These are phyloP conservation scores for Russula compacta DNA, from an alignment of 768 basidiomycete genomes.

Conservation along the genomic window DNA sequence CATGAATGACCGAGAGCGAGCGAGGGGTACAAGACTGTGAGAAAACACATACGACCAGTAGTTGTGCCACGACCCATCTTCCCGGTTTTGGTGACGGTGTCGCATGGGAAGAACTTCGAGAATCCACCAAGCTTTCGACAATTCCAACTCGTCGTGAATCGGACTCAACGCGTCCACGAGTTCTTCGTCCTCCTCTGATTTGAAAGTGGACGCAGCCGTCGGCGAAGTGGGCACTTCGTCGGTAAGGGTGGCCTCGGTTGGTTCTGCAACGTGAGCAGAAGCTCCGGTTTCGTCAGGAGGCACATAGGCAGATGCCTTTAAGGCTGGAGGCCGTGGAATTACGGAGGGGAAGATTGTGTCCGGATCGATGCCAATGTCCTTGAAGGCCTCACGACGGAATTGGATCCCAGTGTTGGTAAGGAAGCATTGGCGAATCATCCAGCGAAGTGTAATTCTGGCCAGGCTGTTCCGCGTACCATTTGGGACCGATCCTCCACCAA, in stretches of 20 bases:
- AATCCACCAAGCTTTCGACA: slow-evolving; percentile 50
- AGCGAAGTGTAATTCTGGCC: slow-evolving; percentile 60
- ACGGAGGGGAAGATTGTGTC: slow-evolving; percentile 24
- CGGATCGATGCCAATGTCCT: slow-evolving; percentile 27
- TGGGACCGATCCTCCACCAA: slow-evolving; percentile 62
- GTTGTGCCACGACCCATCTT: neutral
- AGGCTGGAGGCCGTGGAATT: slow-evolving; percentile 16
- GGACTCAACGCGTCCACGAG: slow-evolving; percentile 44
- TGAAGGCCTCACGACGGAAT: slow-evolving; percentile 27
- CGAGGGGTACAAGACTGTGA: no score
- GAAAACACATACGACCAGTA: neutral
- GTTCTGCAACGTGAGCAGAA: neutral
- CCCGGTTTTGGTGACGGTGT: neutral
- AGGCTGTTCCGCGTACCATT: slow-evolving; percentile 52
- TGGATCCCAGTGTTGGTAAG: slow-evolving; percentile 37
- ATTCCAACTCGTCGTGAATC: slow-evolving; percentile 49
- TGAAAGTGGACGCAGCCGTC: slow-evolving; percentile 22
- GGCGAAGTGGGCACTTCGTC: slow-evolving; percentile 4
- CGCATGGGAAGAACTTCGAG: slow-evolving; percentile 40
- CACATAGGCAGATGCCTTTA: neutral
- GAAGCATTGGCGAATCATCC: slow-evolving; percentile 46
- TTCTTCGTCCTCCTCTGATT: slow-evolving; percentile 54
- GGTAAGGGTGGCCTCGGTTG: slow-evolving; percentile 18
- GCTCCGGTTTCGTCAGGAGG: neutral
- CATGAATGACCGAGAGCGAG: neutral